These are phyloP conservation scores for Hypholoma fasciculare DNA, from an alignment of 768 basidiomycete genomes.

Conservation along the genomic window DNA sequence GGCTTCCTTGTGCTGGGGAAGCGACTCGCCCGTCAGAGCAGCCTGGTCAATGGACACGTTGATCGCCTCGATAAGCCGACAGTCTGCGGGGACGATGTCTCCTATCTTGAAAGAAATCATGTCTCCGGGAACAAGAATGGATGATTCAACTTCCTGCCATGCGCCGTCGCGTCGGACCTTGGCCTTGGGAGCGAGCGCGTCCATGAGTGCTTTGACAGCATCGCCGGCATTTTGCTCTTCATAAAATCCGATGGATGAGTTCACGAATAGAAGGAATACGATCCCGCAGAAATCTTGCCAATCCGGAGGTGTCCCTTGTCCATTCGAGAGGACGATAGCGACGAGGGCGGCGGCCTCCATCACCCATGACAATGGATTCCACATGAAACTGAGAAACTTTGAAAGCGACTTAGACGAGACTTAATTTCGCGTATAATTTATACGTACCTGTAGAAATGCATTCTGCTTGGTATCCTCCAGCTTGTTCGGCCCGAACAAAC, in stretches of 20 bases:
- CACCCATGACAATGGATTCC: constrained; percentile 99
- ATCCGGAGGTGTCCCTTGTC: constrained; percentile 83
- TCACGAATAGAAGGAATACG: constrained; percentile 86
- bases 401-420: background rate
- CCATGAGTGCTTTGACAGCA: constrained; percentile 99
- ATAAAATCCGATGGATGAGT: constrained; percentile 97
- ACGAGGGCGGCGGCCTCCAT: constrained; percentile 97
- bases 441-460: constrained; percentile 75
- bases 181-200: constrained; percentile 97
- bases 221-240: constrained; percentile 97
- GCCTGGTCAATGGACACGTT: constrained; percentile 99
- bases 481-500: constrained; percentile 95
- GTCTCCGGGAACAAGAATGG: constrained; percentile 92
- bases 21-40: constrained; percentile 95
- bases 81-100: constrained; percentile 97
- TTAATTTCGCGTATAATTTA: background rate
- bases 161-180: constrained; percentile 83
- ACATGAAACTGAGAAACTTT: constrained; percentile 96
- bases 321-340: constrained; percentile 95
- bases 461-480: constrained; percentile 90
- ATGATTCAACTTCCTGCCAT: constrained; percentile 91
- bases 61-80: constrained; percentile 94
- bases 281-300: constrained; percentile 99
- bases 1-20: constrained; percentile 87
- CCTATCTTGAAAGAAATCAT: constrained; percentile 99